Conservation (phyloP, 306 rosid species). For the Macrotyloma uniflorum region DNA sequence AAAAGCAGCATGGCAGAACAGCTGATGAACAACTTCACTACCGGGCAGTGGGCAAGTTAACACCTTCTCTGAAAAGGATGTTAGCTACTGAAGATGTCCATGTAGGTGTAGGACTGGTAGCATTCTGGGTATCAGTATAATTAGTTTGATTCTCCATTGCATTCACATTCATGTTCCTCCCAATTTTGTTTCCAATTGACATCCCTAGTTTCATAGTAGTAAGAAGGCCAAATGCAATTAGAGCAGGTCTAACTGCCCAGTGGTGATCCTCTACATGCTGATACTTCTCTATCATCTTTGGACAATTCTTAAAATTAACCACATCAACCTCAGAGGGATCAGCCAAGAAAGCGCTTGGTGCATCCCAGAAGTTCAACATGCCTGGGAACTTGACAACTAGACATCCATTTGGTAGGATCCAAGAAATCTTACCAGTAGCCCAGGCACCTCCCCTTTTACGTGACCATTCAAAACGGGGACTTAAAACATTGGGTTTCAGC, state of each 20-base stretch:
- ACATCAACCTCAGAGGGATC: conserved; percentile 90
- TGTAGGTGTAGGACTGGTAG: conserved; percentile 55
- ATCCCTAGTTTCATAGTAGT: conserved; percentile 74
- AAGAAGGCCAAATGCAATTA: conserved; percentile 68
- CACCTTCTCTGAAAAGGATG: conserved; percentile 74
- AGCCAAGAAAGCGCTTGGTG: conserved; percentile 59
- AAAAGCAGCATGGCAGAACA: too few relatives aligned
- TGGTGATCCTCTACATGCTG: conserved; percentile 94
- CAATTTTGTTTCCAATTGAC: conserved; percentile 57
- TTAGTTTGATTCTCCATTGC: conserved; percentile 47
- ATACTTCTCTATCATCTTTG: conserved; percentile 74
- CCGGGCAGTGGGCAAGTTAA: conserved; percentile 40
- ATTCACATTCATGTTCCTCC: conserved; percentile 51
- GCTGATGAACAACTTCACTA: too few relatives aligned
- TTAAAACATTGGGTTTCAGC: conserved; percentile 64
- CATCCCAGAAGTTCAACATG: conserved; percentile 59
- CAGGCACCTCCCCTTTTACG: conserved; percentile 61
- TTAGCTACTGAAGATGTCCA: conserved; percentile 85
- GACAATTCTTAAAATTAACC: conserved; percentile 63
- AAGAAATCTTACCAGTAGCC: conserved; percentile 78
- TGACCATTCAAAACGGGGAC: conserved; percentile 89
- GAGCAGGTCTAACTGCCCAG: conserved; percentile 84
- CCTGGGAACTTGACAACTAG: conserved; percentile 85
- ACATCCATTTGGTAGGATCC: conserved; percentile 90
- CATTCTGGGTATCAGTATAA: conserved; percentile 54